phyloP scores from a whole-genome alignment of 805 yeast species.

The Metschnikowia vanudenii region DNA sequence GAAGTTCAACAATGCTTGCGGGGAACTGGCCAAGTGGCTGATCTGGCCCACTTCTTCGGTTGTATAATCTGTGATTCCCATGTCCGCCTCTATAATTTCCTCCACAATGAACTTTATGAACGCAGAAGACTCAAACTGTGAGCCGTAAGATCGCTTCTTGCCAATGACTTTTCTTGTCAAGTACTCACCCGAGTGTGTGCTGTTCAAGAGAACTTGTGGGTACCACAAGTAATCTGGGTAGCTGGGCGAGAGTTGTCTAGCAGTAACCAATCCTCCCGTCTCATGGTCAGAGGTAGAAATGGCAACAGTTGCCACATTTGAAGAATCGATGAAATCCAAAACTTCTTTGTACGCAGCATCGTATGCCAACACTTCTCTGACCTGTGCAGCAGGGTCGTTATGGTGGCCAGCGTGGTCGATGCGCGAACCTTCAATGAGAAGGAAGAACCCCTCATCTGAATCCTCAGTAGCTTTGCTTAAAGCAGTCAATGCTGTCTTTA shows the following conservation, averaged over 20 bases:
- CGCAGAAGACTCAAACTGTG: constrained; percentile 25
- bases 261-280: constrained; percentile 90
- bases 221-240: constrained; percentile 90
- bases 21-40: constrained; percentile 17
- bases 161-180: constrained; percentile 48
- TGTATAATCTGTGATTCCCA: constrained; percentile 63
- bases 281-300: constrained; percentile 92
- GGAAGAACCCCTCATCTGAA: constrained; percentile 80
- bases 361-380: constrained; percentile 83
- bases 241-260: constrained; percentile 60
- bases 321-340: constrained; percentile 59
- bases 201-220: constrained; percentile 71
- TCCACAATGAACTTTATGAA: constrained; percentile 31
- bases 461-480: constrained; percentile 64
- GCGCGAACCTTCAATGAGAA: constrained; percentile 87
- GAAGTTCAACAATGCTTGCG: constrained; percentile 46
- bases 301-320: constrained; percentile 74
- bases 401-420: constrained; percentile 95
- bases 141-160: constrained; percentile 12
- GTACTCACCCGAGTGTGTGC: constrained; percentile 76
- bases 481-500: constrained; percentile 68
- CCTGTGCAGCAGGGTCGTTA: constrained; percentile 94
- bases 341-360: constrained; percentile 80
- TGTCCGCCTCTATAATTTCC: constrained; percentile 57
- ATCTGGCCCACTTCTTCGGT: constrained; percentile 45